Percentiles rank a stretch among this genome's conserved stretches.
Conservation (phyloP, 345 rosid genomes). For the Pistacia atlantica region DNA sequence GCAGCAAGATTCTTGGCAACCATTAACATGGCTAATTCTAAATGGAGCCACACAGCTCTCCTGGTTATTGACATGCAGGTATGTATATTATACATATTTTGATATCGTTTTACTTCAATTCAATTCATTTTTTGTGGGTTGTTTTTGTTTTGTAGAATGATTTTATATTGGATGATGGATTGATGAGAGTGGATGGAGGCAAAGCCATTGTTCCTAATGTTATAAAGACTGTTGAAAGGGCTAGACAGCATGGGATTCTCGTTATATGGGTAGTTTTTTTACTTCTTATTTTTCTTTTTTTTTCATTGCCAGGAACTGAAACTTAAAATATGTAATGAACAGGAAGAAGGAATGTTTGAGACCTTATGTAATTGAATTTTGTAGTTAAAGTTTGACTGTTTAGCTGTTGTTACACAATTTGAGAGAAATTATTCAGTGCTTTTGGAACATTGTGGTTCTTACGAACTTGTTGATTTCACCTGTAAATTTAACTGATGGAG, state of each 20-base stretch:
- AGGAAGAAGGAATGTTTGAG: background rate
- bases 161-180: constrained; percentile 57
- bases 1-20: background rate
- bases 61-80: constrained; percentile 98
- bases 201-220: constrained; percentile 71
- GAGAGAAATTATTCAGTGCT: background rate
- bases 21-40: constrained; percentile 42
- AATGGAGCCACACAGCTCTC: constrained; percentile 73
- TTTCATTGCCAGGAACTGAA: background rate
- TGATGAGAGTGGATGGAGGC: constrained; percentile 61
- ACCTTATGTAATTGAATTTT: background rate
- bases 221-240: constrained; percentile 59
- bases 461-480: background rate
- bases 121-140: background rate
- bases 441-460: background rate
- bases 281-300: background rate
- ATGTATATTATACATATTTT: background rate
- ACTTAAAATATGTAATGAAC: background rate
- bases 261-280: constrained; percentile 67
- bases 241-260: constrained; percentile 75
- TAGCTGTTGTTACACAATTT: background rate
- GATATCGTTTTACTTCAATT: background rate
- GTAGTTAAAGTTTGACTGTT: background rate
- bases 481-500: background rate
- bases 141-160: constrained; percentile 52